These are phyloP conservation scores for Geum urbanum DNA, from an alignment of 306 rosid species.

Conservation along the genomic window DNA sequence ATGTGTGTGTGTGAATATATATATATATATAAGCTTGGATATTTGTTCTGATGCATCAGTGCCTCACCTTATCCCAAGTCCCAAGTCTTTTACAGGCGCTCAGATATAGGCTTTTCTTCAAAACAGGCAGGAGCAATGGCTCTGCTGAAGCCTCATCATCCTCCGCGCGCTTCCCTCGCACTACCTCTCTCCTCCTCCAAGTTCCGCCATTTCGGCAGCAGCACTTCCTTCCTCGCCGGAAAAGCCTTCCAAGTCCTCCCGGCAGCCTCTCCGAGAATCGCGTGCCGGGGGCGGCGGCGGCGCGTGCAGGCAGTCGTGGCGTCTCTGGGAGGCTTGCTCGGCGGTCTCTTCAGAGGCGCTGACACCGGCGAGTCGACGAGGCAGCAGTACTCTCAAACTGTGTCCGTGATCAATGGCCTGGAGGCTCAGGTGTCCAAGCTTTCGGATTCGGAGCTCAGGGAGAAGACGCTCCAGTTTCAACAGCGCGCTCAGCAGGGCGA, in stretches of 20 bases:
- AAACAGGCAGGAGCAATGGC: slow-evolving; percentile 69
- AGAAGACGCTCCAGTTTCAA: slow-evolving; percentile 50
- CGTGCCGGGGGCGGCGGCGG: slow-evolving; percentile 13
- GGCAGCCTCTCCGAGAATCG: slow-evolving; percentile 24
- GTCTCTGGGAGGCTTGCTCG: slow-evolving; percentile 76
- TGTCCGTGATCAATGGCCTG: slow-evolving; percentile 49
- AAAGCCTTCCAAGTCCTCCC: slow-evolving; percentile 24
- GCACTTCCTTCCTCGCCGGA: slow-evolving; percentile 31
- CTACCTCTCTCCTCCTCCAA: slow-evolving; percentile 31
- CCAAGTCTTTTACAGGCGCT: too few relatives aligned
- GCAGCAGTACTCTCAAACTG: slow-evolving; percentile 67
- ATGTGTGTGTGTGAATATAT: too few relatives aligned
- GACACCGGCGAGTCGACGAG: slow-evolving; percentile 88
- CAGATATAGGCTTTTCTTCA: too few relatives aligned
- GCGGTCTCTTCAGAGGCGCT: slow-evolving; percentile 73
- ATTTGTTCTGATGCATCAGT: too few relatives aligned
- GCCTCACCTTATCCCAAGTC: too few relatives aligned
- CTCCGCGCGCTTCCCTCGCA: slow-evolving; percentile 37
- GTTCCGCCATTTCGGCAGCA: slow-evolving; percentile 14
- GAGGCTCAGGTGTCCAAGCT: slow-evolving; percentile 63
- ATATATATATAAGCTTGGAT: too few relatives aligned
- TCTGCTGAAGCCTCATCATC: slow-evolving; percentile 28
- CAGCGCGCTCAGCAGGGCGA: slow-evolving; percentile 71
- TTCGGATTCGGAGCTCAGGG: slow-evolving; percentile 80
- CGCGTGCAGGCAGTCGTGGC: slow-evolving; percentile 35